Evolutionary conservation across 805 yeast genomes (phyloP).

Genomic region (Yamadazyma ubonensis): DNA sequence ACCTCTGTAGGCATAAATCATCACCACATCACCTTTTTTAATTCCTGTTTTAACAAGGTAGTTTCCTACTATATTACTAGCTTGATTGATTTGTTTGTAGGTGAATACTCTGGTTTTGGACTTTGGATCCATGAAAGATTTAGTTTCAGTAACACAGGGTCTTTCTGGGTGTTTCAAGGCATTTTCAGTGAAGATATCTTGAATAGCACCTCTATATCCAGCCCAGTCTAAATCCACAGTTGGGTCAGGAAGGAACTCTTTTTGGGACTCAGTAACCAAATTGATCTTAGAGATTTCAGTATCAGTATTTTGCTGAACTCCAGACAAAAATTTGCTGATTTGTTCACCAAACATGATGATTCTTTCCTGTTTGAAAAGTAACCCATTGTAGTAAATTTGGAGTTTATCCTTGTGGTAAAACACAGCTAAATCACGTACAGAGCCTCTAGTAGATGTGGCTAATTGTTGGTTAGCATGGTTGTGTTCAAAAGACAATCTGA

Average conservation of each 20-base stretch:
- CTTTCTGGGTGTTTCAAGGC: conserved; percentile 84
- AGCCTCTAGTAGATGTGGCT: conserved; percentile 49
- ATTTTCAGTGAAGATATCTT: conserved; percentile 87
- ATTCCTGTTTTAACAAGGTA: conserved; percentile 80
- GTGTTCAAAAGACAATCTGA: conserved; percentile 59
- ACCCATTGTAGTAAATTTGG: conserved; percentile 66
- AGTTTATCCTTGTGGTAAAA: conserved; percentile 38
- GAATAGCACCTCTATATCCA: conserved; percentile 91
- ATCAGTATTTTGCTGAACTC: conserved; percentile 32
- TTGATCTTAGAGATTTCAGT: conserved; percentile 57
- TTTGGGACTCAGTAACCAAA: conserved; percentile 68
- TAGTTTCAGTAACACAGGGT: conserved; percentile 90
- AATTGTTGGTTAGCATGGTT: conserved; percentile 39
- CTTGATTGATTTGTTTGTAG: conserved; percentile 85
- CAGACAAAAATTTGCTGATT: conserved; percentile 50
- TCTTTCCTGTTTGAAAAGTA: conserved; percentile 70
- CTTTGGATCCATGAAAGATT: conserved; percentile 55
- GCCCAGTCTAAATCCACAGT: conserved; percentile 85
- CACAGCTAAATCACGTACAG: conserved; percentile 64
- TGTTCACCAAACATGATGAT: conserved; percentile 72
- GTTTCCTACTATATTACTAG: conserved; percentile 92
- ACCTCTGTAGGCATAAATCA: conserved; percentile 97
- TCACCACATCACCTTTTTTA: conserved; percentile 88
- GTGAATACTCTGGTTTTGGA: conserved; percentile 69
- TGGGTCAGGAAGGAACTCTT: conserved; percentile 75